phyloP scores from a whole-genome alignment of 1,284 basidiomycete species.

The Earliella scabrosa region DNA sequence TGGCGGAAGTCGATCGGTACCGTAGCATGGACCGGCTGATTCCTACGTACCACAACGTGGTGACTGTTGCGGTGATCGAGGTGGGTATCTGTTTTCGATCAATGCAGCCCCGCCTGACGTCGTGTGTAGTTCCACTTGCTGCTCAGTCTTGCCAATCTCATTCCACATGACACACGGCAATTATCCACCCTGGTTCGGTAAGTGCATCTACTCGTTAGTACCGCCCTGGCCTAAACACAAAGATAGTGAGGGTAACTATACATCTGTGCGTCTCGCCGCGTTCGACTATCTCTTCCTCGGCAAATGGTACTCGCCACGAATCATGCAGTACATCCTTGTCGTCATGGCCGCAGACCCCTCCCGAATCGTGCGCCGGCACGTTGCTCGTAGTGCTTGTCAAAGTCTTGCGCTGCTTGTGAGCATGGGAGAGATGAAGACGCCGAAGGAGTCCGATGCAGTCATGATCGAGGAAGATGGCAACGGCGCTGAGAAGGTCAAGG shows the following conservation, averaged over 20 bases:
- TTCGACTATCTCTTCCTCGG: constrained; percentile 94
- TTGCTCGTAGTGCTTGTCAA: constrained; percentile 86
- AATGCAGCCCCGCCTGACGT: background rate
- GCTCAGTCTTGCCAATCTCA: constrained; percentile 78
- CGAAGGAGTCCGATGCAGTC: constrained; percentile 76
- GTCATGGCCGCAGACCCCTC: constrained; percentile 90
- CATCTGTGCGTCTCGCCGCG: constrained; percentile 88
- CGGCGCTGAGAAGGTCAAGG: constrained; percentile 68
- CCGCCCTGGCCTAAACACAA: constrained; percentile 13
- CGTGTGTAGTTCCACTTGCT: constrained; percentile 80
- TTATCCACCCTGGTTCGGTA: constrained; percentile 93
- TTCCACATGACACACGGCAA: constrained; percentile 80
- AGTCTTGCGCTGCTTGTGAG: constrained; percentile 87
- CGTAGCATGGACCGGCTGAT: constrained; percentile 95
- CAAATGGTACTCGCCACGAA: constrained; percentile 83
- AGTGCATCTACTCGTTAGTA: constrained; percentile 29
- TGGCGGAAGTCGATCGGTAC: constrained; percentile 87
- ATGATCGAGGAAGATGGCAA: constrained; percentile 88
- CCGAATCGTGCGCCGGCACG: constrained; percentile 81
- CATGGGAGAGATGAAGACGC: constrained; percentile 87
- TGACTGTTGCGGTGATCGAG: constrained; percentile 90
- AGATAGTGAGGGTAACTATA: constrained; percentile 88
- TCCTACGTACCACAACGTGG: constrained; percentile 92
- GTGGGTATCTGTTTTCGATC: constrained; percentile 46
- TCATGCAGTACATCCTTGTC: constrained; percentile 91